Evolutionary conservation across 1,139 yeast species (phyloP).

Genomic region (Trichomonascaceae sp.): DNA sequence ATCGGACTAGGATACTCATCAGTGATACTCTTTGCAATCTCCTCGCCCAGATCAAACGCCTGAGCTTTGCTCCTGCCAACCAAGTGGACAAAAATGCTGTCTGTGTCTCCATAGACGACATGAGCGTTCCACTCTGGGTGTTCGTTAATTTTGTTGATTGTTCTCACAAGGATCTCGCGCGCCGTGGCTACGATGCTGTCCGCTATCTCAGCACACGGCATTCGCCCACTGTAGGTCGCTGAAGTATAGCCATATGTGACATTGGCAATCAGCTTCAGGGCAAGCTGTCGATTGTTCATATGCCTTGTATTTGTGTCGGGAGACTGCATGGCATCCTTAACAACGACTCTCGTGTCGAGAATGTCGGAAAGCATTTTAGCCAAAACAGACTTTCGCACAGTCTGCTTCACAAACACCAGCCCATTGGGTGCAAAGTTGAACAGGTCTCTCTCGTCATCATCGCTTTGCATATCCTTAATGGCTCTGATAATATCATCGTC

Average conservation of each 20-base stretch:
- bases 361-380: conserved; percentile 80
- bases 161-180: conserved; percentile 62
- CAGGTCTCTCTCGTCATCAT: conserved; percentile 24
- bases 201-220: conserved; percentile 94
- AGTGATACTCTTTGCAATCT: conserved; percentile 54
- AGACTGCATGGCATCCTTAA: conserved; percentile 58
- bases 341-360: conserved; percentile 63
- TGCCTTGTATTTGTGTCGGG: conserved; percentile 35
- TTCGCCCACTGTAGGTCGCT: conserved; percentile 88
- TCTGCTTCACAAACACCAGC: conserved; percentile 52
- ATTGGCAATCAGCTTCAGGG: conserved; percentile 79
- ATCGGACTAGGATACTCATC: conserved; percentile 69
- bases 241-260: conserved; percentile 95
- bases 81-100: conserved; percentile 76
- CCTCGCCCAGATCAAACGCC: conserved; percentile 64
- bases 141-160: conserved; percentile 55
- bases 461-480: conserved; percentile 20
- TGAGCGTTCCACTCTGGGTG: conserved; percentile 64
- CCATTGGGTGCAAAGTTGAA: conserved; percentile 80
- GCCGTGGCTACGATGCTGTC: conserved; percentile 91
- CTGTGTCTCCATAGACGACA: conserved; percentile 96
- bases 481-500: conserved; percentile 45
- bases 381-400: conserved; percentile 55
- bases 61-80: conserved; percentile 71
- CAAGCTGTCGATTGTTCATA: conserved; percentile 69